These are phyloP conservation scores for Lactarius hatsudake DNA, from an alignment of 768 basidiomycete species.

Conservation along the genomic window DNA sequence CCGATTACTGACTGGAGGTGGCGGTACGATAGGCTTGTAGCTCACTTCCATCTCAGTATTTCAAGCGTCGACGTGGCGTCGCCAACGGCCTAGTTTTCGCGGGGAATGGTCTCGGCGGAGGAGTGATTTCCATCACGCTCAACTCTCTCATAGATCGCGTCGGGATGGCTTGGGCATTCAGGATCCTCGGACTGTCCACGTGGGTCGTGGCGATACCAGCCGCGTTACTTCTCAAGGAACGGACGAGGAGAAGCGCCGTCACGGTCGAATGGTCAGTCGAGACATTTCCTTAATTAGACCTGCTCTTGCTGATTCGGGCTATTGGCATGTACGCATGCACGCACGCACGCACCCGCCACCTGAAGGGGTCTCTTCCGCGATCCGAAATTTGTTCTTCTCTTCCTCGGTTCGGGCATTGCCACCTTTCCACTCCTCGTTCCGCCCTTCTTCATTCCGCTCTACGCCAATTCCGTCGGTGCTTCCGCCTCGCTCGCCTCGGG, in stretches of 20 bases:
- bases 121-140: slow-evolving; percentile 33
- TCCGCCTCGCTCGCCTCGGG: slow-evolving; percentile 30
- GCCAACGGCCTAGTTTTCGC: slow-evolving; percentile 38
- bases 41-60: slow-evolving; percentile 38
- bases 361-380: slow-evolving; percentile 35
- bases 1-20: background rate
- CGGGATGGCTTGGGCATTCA: slow-evolving; percentile 36
- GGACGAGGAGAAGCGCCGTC: slow-evolving; percentile 25
- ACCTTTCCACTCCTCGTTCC: slow-evolving; percentile 40
- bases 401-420: slow-evolving; percentile 35
- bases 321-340: background rate
- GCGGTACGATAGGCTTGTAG: slow-evolving; percentile 31
- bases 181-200: slow-evolving; percentile 34
- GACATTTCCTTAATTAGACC: background rate
- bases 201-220: slow-evolving; percentile 32
- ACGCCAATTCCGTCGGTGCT: slow-evolving; percentile 34
- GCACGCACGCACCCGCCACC: no score
- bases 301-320: background rate
- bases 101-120: slow-evolving; percentile 36
- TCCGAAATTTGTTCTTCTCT: slow-evolving; percentile 32
- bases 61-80: slow-evolving; percentile 35
- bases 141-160: slow-evolving; percentile 32
- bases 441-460: slow-evolving; percentile 39
- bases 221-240: slow-evolving; percentile 33
- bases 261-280: slow-evolving; percentile 30